Conservation (phyloP, 108 stramenopile genomes). For the Skeletonema grethae region DNA sequence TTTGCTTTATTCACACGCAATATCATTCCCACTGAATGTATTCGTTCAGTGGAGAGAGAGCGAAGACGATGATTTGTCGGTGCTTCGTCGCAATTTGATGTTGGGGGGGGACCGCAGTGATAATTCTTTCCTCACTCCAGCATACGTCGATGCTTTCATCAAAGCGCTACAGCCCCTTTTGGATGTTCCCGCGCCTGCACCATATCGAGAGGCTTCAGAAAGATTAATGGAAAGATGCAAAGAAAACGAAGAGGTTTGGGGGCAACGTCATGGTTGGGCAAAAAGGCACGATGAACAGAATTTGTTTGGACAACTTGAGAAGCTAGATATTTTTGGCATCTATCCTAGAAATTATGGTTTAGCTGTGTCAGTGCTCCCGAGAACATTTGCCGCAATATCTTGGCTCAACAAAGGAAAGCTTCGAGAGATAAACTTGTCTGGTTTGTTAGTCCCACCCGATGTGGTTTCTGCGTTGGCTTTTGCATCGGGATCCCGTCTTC, state of each 20-base stretch:
- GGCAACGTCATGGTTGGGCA: not conserved
- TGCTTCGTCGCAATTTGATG: slow-evolving; percentile 7
- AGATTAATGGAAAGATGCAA: not conserved
- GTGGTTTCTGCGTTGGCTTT: not conserved
- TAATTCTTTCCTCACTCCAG: not conserved
- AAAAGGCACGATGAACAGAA: not conserved
- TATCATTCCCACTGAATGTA: not conserved
- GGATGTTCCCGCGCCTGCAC: not conserved
- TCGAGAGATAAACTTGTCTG: slow-evolving; percentile 1
- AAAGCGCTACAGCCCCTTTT: not conserved
- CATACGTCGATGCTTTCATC: not conserved
- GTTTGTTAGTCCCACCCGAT: not conserved
- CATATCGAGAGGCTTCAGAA: not conserved
- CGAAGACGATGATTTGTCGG: not conserved
- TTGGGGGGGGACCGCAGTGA: not conserved
- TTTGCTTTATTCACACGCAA: not conserved
- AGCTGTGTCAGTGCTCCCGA: not conserved
- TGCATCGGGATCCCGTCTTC: not conserved
- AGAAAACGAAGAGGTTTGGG: not conserved
- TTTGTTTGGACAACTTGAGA: slow-evolving; percentile 13
- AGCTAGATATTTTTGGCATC: not conserved
- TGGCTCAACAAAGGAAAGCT: slow-evolving; percentile 22
- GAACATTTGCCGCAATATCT: slow-evolving; percentile 14
- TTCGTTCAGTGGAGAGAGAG: not conserved
- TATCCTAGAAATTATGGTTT: not conserved